These are phyloP conservation scores for Amphirosellinia nigrospora DNA, from an alignment of 495 filamentous ascomycete genomes.

Conservation along the genomic window DNA sequence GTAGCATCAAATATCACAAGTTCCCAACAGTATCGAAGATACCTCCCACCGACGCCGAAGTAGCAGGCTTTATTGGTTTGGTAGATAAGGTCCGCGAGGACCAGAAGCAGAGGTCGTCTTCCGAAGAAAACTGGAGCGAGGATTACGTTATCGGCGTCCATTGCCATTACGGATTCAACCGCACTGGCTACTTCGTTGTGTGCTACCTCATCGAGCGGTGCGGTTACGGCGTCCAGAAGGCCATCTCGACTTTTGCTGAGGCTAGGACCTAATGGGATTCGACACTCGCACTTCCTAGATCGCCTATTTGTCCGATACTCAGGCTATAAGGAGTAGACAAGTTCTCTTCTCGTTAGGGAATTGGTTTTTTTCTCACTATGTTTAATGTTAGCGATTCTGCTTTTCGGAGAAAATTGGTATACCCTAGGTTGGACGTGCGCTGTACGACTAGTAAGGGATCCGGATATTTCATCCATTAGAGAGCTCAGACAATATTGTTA, in stretches of 20 bases:
- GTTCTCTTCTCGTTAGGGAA: neutral
- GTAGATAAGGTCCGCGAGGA: conserved; percentile 72
- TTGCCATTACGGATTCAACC: conserved; percentile 95
- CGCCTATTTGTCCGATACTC: conserved; percentile 80
- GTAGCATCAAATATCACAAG: conserved; percentile 81
- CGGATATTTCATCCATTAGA: conserved; percentile 6
- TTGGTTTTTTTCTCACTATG: neutral
- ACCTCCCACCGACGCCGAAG: conserved; percentile 78
- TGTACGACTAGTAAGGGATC: conserved; percentile 19
- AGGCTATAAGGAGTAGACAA: conserved; percentile 31
- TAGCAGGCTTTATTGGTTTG: conserved; percentile 75
- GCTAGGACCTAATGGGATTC: conserved; percentile 83
- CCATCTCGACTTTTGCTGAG: conserved; percentile 78
- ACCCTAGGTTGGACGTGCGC: neutral
- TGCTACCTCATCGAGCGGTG: conserved; percentile 87
- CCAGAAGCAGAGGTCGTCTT: conserved; percentile 49
- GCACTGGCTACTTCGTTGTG: conserved; percentile 89
- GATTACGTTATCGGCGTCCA: conserved; percentile 75
- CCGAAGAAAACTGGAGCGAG: conserved; percentile 47
- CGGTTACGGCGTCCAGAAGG: conserved; percentile 73
- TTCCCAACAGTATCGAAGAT: conserved; percentile 93
- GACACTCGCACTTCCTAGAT: conserved; percentile 88
- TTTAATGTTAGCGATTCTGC: neutral
- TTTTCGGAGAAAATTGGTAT: neutral
- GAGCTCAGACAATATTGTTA: conserved; percentile 9